Percentiles rank a stretch among this genome's conserved stretches.
These are phyloP conservation scores for Oleoguttula mirabilis DNA, from an alignment of 495 filamentous ascomycete genomes.

Conservation along the genomic window DNA sequence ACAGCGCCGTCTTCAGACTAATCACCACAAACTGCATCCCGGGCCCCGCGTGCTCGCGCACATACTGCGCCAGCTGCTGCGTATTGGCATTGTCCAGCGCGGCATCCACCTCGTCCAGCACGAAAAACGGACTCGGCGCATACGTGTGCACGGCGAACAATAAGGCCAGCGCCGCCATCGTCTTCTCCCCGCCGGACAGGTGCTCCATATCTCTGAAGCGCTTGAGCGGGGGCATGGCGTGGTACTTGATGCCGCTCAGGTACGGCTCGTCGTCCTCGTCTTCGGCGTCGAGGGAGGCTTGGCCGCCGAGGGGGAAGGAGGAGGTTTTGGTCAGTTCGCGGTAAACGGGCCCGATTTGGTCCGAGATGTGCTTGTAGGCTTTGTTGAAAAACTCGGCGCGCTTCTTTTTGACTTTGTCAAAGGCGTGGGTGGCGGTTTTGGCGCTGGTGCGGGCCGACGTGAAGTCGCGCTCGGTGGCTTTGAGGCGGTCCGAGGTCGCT, in stretches of 20 bases:
- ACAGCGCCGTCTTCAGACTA: conserved; percentile 81
- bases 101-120: conserved; percentile 95
- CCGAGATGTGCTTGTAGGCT: conserved; percentile 87
- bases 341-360: conserved; percentile 88
- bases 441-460: conserved; percentile 64
- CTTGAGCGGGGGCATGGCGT: conserved; percentile 96
- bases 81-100: conserved; percentile 96
- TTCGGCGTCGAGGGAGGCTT: conserved; percentile 89
- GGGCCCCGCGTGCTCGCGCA: conserved; percentile 82
- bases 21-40: conserved; percentile 99
- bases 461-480: conserved; percentile 77
- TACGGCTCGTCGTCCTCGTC: conserved; percentile 84
- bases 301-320: conserved; percentile 80
- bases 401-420: conserved; percentile 65
- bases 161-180: conserved; percentile 90
- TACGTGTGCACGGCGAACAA: conserved; percentile 93
- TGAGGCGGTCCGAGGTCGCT: conserved; percentile 68
- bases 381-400: conserved; percentile 88
- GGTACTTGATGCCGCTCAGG: conserved; percentile 88
- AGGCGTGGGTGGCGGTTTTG: conserved; percentile 66
- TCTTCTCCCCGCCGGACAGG: conserved; percentile 94
- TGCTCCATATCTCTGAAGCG: conserved; percentile 99
- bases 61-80: conserved; percentile 87
- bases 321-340: conserved; percentile 79
- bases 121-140: conserved; percentile 92